Conservation (phyloP, 2,329 filamentous ascomycete genomes). For the Aspergillus sp. region DNA sequence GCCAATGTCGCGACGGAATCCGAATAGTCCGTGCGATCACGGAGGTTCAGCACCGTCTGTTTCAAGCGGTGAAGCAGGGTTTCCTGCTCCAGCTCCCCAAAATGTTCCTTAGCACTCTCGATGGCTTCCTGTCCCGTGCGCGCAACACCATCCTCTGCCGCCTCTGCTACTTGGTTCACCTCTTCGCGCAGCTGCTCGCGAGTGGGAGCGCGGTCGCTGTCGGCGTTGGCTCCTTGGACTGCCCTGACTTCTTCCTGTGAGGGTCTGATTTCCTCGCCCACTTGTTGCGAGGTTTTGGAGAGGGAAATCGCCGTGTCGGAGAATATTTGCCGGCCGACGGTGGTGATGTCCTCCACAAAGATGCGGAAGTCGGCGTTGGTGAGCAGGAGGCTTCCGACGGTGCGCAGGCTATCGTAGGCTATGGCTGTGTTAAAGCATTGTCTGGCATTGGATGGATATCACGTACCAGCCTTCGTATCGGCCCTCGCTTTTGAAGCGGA, state of each 20-base stretch:
- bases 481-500: slow-evolving; percentile 64
- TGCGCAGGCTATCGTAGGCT: slow-evolving; percentile 80
- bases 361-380: slow-evolving; percentile 88
- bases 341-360: slow-evolving; percentile 76
- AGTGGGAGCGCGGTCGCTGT: slow-evolving; percentile 51
- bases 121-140: slow-evolving; percentile 56
- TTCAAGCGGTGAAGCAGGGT: slow-evolving; percentile 74
- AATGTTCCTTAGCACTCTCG: slow-evolving; percentile 70
- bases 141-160: slow-evolving; percentile 34
- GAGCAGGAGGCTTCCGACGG: slow-evolving; percentile 77
- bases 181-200: slow-evolving; percentile 62
- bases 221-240: slow-evolving; percentile 46
- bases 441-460: neutral
- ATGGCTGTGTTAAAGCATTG: slow-evolving; percentile 7
- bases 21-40: slow-evolving; percentile 75
- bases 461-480: slow-evolving; percentile 65
- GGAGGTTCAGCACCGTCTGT: slow-evolving; percentile 68
- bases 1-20: slow-evolving; percentile 80
- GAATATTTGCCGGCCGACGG: slow-evolving; percentile 79
- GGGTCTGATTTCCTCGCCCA: slow-evolving; percentile 70
- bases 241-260: slow-evolving; percentile 58
- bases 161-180: slow-evolving; percentile 50
- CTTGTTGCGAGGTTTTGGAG: slow-evolving; percentile 70
- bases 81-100: slow-evolving; percentile 69
- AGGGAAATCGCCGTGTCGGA: slow-evolving; percentile 79